Base-by-base conservation (phyloP, 306 rosid genomes). In the Calophaca sinica region DNA sequence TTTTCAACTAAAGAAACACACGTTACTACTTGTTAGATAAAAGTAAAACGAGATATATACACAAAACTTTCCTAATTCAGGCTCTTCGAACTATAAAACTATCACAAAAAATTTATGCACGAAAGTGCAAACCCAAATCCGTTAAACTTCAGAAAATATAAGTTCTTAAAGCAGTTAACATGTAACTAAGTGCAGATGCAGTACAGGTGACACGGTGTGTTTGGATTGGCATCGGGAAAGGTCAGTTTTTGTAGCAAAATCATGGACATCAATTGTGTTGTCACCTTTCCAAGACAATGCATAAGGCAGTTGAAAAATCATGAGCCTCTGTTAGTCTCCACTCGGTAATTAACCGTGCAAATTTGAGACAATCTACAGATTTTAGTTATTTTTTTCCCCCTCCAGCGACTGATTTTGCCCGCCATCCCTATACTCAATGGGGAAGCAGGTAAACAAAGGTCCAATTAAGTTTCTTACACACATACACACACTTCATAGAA, bases 161-260 rank as follows among this genome's bases (percentile, higher is more conserved):
- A 9, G 1, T 61, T 65, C 62, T 5, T 36, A 48, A 36, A 33
- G 9, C 31, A 51, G 26, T 59, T 38, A 62, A 52, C 44, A 14
- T 49, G 70, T 6, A 46, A 32, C 60, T 35, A 46, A 60, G 53
- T 41, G 9, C 64, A 62, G 64, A 3, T 7, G 60, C 36, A 57
- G 10, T 71, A 20, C 35, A 52, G 31, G 12, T 3, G 55, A 53
- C 36, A 68, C 2, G 60, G 20, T 20, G 67, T 6, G 29, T 5
- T 6, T 36, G 28, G 42, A 38, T 38, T 38, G 42, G 42, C 42
- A 7, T 5, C 7, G 1, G 42, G 42, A 38, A 38, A 38, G 42
- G 42, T 38, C 74, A 63, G 45, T 64, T 54, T 8, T 69, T 48
- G 46, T 4, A 61, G 0, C 6, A 28, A 61, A 61, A 61, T 61